phyloP scores from a whole-genome alignment of 164 flowering plant genomes.

The Tinospora cordifolia region DNA sequence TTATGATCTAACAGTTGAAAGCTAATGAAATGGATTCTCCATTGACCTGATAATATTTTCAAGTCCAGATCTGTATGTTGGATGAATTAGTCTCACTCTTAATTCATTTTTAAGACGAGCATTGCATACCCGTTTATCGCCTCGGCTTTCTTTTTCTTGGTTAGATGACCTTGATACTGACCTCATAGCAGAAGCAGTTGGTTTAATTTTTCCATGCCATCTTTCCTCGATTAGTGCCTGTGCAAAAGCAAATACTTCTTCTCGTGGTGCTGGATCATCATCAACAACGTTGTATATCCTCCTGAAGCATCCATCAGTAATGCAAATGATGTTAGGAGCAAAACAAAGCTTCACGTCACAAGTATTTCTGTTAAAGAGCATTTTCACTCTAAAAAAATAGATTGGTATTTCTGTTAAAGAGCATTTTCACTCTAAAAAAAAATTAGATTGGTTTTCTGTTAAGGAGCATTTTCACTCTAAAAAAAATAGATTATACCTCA shows the following conservation, averaged over 20 bases:
- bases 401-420: too few relatives aligned
- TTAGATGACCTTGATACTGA: neutral
- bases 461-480: too few relatives aligned
- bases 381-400: too few relatives aligned
- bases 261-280: constrained; percentile 72
- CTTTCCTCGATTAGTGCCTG: constrained; percentile 38
- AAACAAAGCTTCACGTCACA: too few relatives aligned
- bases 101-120: constrained; percentile 67
- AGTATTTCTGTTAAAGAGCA: too few relatives aligned
- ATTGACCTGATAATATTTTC: constrained; percentile 43
- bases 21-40: constrained; percentile 26
- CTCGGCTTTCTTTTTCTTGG: constrained; percentile 11
- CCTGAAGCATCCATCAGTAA: too few relatives aligned
- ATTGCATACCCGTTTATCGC: constrained; percentile 76
- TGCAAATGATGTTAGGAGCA: too few relatives aligned
- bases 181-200: constrained; percentile 3
- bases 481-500: too few relatives aligned
- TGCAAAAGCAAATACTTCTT: constrained; percentile 71
- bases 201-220: constrained; percentile 43
- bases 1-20: too few relatives aligned
- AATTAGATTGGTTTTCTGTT: too few relatives aligned
- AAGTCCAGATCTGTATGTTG: constrained; percentile 66
- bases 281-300: too few relatives aligned
- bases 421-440: too few relatives aligned
- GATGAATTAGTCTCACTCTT: constrained; percentile 60